A percentile compares a stretch with the other conserved stretches of the same genome.
These are phyloP conservation scores for Fusarium foetens DNA, from an alignment of 2,329 filamentous ascomycete species.

Conservation along the genomic window DNA sequence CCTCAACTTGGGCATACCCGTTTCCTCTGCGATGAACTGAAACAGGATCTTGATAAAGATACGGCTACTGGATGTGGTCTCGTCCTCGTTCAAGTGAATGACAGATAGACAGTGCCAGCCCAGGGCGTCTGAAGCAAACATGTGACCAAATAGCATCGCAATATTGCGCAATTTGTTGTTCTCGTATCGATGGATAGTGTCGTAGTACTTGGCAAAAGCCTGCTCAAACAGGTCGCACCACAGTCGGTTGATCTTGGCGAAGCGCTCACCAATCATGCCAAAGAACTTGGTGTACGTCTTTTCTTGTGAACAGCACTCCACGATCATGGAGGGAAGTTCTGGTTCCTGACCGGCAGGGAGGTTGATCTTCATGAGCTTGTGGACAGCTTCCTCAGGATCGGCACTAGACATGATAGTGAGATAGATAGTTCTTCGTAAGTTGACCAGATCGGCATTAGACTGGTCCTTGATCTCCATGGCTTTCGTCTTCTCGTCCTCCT, in stretches of 20 bases:
- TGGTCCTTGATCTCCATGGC: conserved; percentile 97
- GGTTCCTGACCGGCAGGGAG: conserved; percentile 87
- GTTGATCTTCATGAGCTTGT: conserved; percentile 96
- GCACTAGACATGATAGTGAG: conserved; percentile 97
- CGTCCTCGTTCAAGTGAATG: conserved; percentile 93
- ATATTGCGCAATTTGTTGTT: conserved; percentile 96
- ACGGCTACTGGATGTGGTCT: conserved; percentile 94
- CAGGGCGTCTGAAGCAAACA: conserved; percentile 87
- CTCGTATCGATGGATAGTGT: conserved; percentile 96
- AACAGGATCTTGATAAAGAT: conserved; percentile 99
- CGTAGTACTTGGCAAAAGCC: conserved; percentile 91
- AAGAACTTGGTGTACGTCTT: conserved; percentile 98
- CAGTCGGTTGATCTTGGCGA: conserved; percentile 93
- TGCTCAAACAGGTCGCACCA: conserved; percentile 95
- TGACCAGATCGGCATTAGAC: conserved; percentile 94
- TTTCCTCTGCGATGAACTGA: conserved; percentile 87
- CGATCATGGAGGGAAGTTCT: conserved; percentile 94
- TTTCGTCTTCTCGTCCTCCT: conserved; percentile 80
- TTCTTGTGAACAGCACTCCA: conserved; percentile 96
- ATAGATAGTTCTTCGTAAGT: conserved; percentile 93
- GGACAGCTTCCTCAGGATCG: conserved; percentile 94
- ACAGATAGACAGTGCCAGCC: conserved; percentile 90
- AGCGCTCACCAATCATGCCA: conserved; percentile 91
- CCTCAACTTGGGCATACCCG: conserved; percentile 84
- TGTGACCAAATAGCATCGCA: conserved; percentile 91